Evolutionary conservation across 2,329 filamentous ascomycete genomes (phyloP).

Genomic region (Claviceps digitariae): DNA sequence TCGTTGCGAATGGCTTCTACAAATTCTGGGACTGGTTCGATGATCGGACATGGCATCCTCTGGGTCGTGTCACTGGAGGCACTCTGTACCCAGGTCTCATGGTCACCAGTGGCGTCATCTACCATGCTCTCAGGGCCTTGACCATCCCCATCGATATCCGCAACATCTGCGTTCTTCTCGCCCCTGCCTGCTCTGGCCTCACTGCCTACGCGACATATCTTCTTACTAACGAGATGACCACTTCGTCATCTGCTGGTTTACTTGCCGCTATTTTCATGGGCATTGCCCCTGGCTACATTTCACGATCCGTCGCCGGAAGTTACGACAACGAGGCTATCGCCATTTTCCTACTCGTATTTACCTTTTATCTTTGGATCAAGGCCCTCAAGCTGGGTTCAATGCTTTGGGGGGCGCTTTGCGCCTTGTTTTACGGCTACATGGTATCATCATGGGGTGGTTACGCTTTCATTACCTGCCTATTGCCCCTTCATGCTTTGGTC

Average conservation of each 20-base stretch:
- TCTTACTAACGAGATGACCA: conserved; percentile 91
- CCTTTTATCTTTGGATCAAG: conserved; percentile 99
- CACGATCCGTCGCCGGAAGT: conserved; percentile 89
- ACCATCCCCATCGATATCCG: conserved; percentile 93
- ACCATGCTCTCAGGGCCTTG: conserved; percentile 79
- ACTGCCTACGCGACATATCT: conserved; percentile 91
- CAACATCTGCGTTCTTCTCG: conserved; percentile 95
- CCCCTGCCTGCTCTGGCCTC: conserved; percentile 84
- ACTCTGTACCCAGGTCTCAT: conserved; percentile 98
- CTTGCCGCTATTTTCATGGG: conserved; percentile 95
- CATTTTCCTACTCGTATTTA: conserved; percentile 96
- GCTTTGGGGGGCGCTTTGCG: conserved; percentile 89
- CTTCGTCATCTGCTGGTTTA: conserved; percentile 87
- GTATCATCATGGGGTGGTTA: conserved; percentile 99
- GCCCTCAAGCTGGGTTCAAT: conserved; percentile 91
- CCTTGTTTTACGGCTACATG: conserved; percentile 99
- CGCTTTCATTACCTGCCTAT: conserved; percentile 96
- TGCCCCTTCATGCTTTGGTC: conserved; percentile 87
- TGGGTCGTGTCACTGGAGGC: conserved; percentile 93
- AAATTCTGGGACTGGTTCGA: conserved; percentile 99
- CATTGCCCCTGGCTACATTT: conserved; percentile 95
- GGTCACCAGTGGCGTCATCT: conserved; percentile 96
- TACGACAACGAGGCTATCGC: conserved; percentile 99
- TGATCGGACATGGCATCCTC: conserved; percentile 98
- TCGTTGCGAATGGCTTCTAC: conserved; percentile 94